Percentiles rank a stretch among this genome's conserved stretches.
phyloP scores from a whole-genome alignment of 768 basidiomycete genomes.

The Candolleomyces efflorescens region DNA sequence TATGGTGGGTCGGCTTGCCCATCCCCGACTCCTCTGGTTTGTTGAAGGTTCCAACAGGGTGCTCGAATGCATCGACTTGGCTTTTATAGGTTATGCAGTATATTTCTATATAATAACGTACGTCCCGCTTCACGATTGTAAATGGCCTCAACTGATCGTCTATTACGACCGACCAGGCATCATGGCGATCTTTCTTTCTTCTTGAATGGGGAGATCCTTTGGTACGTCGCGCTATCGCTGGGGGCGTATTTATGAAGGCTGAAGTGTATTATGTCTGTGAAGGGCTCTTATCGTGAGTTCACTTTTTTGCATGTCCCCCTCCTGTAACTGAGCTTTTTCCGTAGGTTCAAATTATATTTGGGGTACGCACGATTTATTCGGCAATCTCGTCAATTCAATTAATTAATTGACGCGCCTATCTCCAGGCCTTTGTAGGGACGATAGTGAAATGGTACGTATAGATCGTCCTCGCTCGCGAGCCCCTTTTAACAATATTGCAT shows the following conservation, averaged over 20 bases:
- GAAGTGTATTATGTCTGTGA: background rate
- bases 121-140: constrained; percentile 15
- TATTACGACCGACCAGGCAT: constrained; percentile 25
- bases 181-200: constrained; percentile 25
- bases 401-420: background rate
- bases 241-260: background rate
- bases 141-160: constrained; percentile 4
- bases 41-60: constrained; percentile 24
- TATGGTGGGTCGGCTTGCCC: constrained; percentile 20
- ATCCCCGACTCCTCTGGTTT: background rate
- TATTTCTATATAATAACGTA: constrained; percentile 56
- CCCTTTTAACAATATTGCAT: background rate
- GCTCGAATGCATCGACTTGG: constrained; percentile 45
- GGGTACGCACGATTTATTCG: constrained; percentile 20
- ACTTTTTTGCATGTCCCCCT: background rate
- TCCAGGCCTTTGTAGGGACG: constrained; percentile 33
- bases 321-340: background rate
- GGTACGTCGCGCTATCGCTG: constrained; percentile 24
- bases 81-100: constrained; percentile 45
- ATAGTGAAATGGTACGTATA: constrained; percentile 47
- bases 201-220: constrained; percentile 24
- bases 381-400: background rate
- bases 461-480: background rate
- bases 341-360: constrained; percentile 28
- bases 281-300: constrained; percentile 36